Evolutionary conservation across 805 yeast genomes (phyloP), one percentile per base, ranked within the genome.

Genomic region (Metschnikowia lochheadii): DNA sequence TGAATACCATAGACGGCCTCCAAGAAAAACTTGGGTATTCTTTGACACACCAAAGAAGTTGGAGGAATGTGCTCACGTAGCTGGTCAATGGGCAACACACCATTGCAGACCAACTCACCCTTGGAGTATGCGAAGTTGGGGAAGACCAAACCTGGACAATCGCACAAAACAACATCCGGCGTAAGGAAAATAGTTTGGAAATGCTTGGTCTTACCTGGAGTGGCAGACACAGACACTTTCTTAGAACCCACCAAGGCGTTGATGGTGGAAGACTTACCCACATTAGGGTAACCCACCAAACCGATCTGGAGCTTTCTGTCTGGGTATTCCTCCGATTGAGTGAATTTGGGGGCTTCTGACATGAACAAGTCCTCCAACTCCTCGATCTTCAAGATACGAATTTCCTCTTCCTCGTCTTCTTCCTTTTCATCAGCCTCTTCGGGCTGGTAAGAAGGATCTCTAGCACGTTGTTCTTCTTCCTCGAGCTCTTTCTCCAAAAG

Each of bases 131-230:
- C 98, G 66, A 94, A 94, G 63, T 92, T 94, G 21, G 99, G 99
- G 76, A 94, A 94, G 15, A 94, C 99, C 54, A 94, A 77, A 79
- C 99, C 99, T 2, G 99, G 99, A 76, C 99, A 94, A 77, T 94
- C 99, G 71, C 98, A 94, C 48, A 94, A 76, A 58, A 90, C 78
- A 2, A 94, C 94, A 35, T 85, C 78, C 47, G 86, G 87, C 0
- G 96, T 82, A 41, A 94, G 77, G 63, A 82, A 81, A 54, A 94
- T 91, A 1, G 99, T 94, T 75, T 94, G 99, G 78, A 94, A 94
- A 77, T 94, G 99, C 67, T 94, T 94, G 13, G 99, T 94, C 67
- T 94, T 94, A 74, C 99, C 99, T 13, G 99, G 99, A 1, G 99
- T 94, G 1, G 98, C 79, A 2, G 98, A 92, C 36, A 94, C 99